Evolutionary conservation across 2,329 filamentous ascomycete species (phyloP).

Genomic region (Fusarium metavorans): DNA sequence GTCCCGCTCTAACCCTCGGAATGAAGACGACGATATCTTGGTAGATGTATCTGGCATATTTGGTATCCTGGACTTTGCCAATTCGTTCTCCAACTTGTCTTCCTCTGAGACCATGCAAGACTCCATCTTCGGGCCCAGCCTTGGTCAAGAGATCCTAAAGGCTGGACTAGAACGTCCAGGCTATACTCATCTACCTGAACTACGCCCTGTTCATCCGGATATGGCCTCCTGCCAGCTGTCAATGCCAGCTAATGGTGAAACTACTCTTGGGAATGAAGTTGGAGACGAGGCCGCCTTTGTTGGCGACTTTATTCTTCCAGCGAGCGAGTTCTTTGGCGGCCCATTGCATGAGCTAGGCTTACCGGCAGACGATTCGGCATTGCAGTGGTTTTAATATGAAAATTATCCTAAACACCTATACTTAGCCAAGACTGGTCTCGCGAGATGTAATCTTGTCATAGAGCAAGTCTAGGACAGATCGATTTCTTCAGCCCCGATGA

Average conservation of each 20-base stretch:
- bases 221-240: background rate
- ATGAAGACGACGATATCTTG: background rate
- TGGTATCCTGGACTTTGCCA: background rate
- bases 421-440: background rate
- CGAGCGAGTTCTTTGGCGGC: background rate
- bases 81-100: background rate
- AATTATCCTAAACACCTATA: background rate
- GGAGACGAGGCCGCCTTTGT: background rate
- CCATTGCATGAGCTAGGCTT: background rate
- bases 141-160: background rate
- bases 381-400: background rate
- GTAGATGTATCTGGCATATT: background rate
- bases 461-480: background rate
- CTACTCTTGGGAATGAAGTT: background rate
- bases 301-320: background rate
- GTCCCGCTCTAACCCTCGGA: background rate
- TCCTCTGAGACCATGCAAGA: background rate
- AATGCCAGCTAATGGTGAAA: background rate
- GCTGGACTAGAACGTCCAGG: background rate
- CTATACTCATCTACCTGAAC: background rate
- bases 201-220: background rate
- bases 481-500: background rate
- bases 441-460: background rate
- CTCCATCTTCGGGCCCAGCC: background rate
- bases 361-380: background rate